Base-by-base conservation (phyloP, 345 rosid genomes). In the Salix koriyanagi region DNA sequence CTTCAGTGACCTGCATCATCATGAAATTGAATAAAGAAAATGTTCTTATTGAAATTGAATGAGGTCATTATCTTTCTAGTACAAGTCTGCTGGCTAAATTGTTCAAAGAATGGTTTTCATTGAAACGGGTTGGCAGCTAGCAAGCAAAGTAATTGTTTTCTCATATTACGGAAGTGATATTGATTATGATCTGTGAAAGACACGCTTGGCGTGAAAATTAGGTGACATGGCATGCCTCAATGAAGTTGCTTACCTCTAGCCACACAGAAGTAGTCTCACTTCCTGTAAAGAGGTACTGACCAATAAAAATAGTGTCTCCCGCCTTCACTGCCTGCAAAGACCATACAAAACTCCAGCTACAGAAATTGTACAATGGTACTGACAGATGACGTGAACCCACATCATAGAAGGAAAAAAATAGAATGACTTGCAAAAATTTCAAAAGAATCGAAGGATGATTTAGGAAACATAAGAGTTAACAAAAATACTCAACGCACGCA, bases 221-320 rank as follows among this genome's bases (percentile, higher is more conserved):
- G 16, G 8, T 16, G 52, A 52, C 1, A 15, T 30, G 30, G 67
- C 12, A 32, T 52, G 7, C 15, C 32, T 70, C 39, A 73, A 62
- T 37, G 36, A 73, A 73, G 65, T 41, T 54, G 39, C 76, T 83
- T 85, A 90, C 94, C 94, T 89, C 92, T 74, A 89, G 79, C 92
- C 88, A 87, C 28, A 90, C 92, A 4, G 94, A 89, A 67, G 94
- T 89, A 65, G 90, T 89, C 84, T 90, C 94, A 67, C 79, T 86
- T 82, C 92, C 94, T 2, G 94, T 89, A 80, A 89, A 90, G 75
- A 90, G 86, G 61, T 90, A 91, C 80, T 91, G 91, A 44, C 91
- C 95, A 36, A 91, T 85, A 79, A 89, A 91, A 73, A 91, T 89
- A 26, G 87, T 87, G 71, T 91, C 95, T 58, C 92, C 91, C 80